Base-by-base conservation (phyloP, 1,139 yeast species). In the Spathaspora sp. region DNA sequence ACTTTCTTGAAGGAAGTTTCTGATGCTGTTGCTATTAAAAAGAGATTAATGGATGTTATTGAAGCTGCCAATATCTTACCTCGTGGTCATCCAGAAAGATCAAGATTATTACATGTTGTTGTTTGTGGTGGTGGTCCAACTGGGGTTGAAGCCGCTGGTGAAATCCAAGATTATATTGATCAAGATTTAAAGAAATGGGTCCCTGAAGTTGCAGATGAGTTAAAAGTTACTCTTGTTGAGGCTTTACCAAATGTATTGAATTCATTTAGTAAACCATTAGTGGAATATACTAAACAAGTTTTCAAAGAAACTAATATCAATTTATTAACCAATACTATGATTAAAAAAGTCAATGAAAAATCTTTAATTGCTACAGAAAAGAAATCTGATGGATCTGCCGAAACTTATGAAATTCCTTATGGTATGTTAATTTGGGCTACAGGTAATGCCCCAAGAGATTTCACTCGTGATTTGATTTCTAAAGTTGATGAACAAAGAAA, bases 101-200 rank as follows among this genome's bases (percentile, higher is more conserved):
- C 84, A 72, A 79, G 95, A 65, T 76, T 89, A 57, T 77, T 89
- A 58, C 85, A 85, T 53, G 83, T 90, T 57, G 90, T 89, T 50
- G 93, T 89, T 51, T 95, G 91, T 54, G 97, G 97, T 58, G 97
- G 97, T 65, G 97, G 97, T 52, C 96, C 97, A 62, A 90, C 97
- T 45, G 97, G 97, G 70, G 97, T 90, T 52, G 97, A 90, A 68
- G 87, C 88, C 60, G 96, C 97, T 55, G 97, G 96, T 60, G 97
- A 91, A 70, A 72, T 91, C 58, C 95, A 88, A 69, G 98, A 91
- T 69, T 91, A 89, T 69, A 86, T 90, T 55, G 95, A 88, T 67
- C 95, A 89, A 68, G 97, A 91, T 67, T 76, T 91, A 72, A 74
- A 74, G 59, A 86, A 84, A 69, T 89, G 95, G 95, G 84, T 87